Evolutionary conservation across 2,329 filamentous ascomycete species (phyloP).

Genomic region (Seiridium unicorne): DNA sequence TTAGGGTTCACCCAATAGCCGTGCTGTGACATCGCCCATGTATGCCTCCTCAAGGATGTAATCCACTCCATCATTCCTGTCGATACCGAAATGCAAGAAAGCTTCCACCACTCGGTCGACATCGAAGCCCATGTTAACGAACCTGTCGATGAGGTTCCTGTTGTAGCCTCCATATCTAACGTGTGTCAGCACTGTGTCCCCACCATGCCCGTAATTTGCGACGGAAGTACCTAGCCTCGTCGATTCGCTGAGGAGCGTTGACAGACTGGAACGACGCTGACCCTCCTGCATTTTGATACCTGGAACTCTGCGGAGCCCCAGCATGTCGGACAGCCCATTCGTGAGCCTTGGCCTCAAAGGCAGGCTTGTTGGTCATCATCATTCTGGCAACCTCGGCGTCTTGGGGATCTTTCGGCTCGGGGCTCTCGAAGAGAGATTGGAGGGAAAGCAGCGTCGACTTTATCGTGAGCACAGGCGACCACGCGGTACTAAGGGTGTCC

Average conservation of each 20-base stretch:
- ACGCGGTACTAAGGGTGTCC: conserved; percentile 83
- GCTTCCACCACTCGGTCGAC: conserved; percentile 82
- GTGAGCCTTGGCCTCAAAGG: conserved; percentile 78
- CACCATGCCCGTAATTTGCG: too few relatives aligned
- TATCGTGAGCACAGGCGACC: conserved; percentile 95
- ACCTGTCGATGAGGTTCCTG: conserved; percentile 76
- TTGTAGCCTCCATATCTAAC: conserved; percentile 84
- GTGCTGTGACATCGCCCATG: conserved; percentile 85
- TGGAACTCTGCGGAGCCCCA: conserved; percentile 58
- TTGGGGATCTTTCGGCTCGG: conserved; percentile 94
- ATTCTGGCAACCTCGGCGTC: conserved; percentile 93
- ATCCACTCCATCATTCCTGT: conserved; percentile 72
- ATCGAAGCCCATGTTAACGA: conserved; percentile 88
- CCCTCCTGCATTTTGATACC: conserved; percentile 19
- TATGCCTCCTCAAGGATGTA: conserved; percentile 88
- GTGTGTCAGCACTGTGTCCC: too few relatives aligned
- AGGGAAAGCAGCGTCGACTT: conserved; percentile 93
- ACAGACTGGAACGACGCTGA: conserved; percentile 14
- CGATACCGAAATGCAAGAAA: conserved; percentile 79
- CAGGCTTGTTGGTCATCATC: conserved; percentile 75
- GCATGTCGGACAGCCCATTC: conserved; percentile 89
- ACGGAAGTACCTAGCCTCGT: conserved; percentile 40
- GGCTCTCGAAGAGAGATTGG: conserved; percentile 87
- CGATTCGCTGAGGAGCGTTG: conserved; percentile 50
- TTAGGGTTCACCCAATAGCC: conserved; percentile 71